A percentile compares a stretch with the other conserved stretches of the same genome.
phyloP scores from a whole-genome alignment of 1,139 yeast species.

The Trichomonascaceae sp. region DNA sequence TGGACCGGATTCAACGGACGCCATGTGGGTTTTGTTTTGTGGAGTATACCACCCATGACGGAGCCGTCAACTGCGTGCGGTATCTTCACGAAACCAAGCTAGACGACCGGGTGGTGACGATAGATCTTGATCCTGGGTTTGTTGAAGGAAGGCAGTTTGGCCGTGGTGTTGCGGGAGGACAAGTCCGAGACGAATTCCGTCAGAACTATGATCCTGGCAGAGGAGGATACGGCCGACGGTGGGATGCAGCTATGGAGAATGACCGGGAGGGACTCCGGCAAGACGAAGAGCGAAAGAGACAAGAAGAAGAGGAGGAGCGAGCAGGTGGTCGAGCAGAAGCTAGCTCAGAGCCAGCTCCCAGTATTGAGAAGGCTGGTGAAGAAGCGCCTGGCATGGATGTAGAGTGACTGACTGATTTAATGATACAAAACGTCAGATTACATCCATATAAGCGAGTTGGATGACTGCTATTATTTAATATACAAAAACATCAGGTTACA shows the following conservation, averaged over 20 bases:
- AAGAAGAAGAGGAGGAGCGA: neutral
- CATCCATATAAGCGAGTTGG: too few relatives aligned
- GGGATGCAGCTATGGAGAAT: conserved; percentile 11
- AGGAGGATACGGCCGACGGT: conserved; percentile 37
- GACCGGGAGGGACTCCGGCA: neutral
- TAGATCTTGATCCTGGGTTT: conserved; percentile 92
- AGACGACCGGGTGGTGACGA: conserved; percentile 66
- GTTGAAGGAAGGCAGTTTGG: conserved; percentile 92
- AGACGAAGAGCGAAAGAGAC: neutral
- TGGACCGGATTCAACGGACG: conserved; percentile 74
- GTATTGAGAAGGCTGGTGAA: too few relatives aligned
- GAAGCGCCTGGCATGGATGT: too few relatives aligned
- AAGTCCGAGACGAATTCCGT: conserved; percentile 46
- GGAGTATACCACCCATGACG: conserved; percentile 50
- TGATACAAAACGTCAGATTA: too few relatives aligned
- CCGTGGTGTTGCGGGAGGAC: conserved; percentile 85
- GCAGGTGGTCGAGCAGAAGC: too few relatives aligned
- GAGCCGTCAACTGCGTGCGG: conserved; percentile 70
- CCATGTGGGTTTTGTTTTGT: conserved; percentile 97
- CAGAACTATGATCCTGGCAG: conserved; percentile 45
- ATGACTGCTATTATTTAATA: too few relatives aligned
- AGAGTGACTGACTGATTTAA: too few relatives aligned
- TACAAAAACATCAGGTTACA: too few relatives aligned
- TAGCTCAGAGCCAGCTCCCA: too few relatives aligned
- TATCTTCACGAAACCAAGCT: conserved; percentile 68